phyloP scores from a whole-genome alignment of 1,284 basidiomycete species.

The Chondrostereum purpureum region DNA sequence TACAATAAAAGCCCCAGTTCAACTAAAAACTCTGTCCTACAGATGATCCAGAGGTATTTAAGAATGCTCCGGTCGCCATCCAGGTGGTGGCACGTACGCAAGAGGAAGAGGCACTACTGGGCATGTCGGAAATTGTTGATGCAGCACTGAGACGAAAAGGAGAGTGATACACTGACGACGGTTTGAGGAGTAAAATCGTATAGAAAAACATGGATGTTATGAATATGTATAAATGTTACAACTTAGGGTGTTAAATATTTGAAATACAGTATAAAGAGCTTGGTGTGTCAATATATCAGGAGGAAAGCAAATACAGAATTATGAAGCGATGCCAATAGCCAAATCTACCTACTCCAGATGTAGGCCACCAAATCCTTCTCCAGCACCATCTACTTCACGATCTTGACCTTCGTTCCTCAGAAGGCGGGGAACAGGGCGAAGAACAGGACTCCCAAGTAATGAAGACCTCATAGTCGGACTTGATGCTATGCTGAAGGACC shows the following conservation, averaged over 20 bases:
- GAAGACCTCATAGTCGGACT: slow-evolving; percentile 64
- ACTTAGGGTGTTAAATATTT: too few relatives aligned
- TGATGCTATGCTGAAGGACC: slow-evolving; percentile 49
- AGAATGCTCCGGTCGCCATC: slow-evolving; percentile 59
- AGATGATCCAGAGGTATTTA: slow-evolving; percentile 56
- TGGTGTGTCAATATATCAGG: too few relatives aligned
- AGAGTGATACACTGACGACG: too few relatives aligned
- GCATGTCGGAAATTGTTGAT: slow-evolving; percentile 55
- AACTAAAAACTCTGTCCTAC: background rate
- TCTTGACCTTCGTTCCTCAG: slow-evolving; percentile 49
- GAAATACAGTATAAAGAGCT: too few relatives aligned
- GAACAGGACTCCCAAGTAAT: slow-evolving; percentile 65
- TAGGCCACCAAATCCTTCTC: slow-evolving; percentile 62
- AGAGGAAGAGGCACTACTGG: slow-evolving; percentile 68
- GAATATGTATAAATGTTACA: background rate
- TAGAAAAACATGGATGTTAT: background rate
- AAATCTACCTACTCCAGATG: too few relatives aligned
- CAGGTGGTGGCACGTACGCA: slow-evolving; percentile 66
- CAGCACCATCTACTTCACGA: slow-evolving; percentile 67
- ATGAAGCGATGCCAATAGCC: too few relatives aligned
- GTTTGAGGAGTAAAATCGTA: background rate
- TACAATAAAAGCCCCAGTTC: background rate
- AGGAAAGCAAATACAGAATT: too few relatives aligned
- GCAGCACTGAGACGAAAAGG: slow-evolving; percentile 37
- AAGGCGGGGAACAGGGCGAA: slow-evolving; percentile 49